Evolutionary conservation across 2,329 filamentous ascomycete genomes (phyloP).

Genomic region (Xylariales sp.): DNA sequence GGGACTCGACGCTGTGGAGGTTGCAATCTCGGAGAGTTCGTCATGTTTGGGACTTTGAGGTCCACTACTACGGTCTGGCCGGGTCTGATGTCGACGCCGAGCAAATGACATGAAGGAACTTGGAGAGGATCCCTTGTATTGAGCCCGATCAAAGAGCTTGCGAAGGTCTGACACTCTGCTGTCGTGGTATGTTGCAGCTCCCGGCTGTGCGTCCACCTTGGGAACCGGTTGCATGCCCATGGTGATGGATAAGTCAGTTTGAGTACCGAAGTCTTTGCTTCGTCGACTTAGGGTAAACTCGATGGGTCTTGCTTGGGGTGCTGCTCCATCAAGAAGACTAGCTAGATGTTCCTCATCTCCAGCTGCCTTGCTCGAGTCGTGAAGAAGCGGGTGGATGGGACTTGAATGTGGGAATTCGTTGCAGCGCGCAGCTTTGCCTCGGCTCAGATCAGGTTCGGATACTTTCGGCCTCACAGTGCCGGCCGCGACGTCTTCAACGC

Average conservation of each 20-base stretch:
- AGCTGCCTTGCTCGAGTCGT: too few species aligned
- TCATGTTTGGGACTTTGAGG: neutral
- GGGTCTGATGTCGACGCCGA: neutral
- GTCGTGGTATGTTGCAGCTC: slow-evolving; percentile 10
- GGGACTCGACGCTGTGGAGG: neutral
- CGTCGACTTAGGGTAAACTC: slow-evolving; percentile 8
- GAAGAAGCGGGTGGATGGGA: slow-evolving; percentile 11
- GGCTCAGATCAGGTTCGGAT: too few species aligned
- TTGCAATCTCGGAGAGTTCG: neutral
- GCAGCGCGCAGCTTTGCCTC: too few species aligned
- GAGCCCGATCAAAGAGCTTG: slow-evolving; percentile 22
- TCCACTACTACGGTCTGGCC: neutral
- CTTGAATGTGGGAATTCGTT: slow-evolving; percentile 1
- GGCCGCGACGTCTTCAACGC: neutral
- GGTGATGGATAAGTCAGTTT: slow-evolving; percentile 1
- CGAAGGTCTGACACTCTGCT: slow-evolving; percentile 26
- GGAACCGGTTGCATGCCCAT: neutral
- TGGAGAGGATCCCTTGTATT: slow-evolving; percentile 13
- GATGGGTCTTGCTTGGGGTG: slow-evolving; percentile 3
- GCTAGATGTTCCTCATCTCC: too few species aligned
- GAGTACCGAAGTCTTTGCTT: slow-evolving; percentile 10
- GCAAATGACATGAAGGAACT: slow-evolving; percentile 12
- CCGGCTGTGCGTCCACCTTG: slow-evolving; percentile 7
- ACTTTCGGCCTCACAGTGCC: too few species aligned
- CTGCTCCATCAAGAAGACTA: too few species aligned